Conservation (phyloP, 176 grass and related monocot species). For the Aegilops tauschii region DNA sequence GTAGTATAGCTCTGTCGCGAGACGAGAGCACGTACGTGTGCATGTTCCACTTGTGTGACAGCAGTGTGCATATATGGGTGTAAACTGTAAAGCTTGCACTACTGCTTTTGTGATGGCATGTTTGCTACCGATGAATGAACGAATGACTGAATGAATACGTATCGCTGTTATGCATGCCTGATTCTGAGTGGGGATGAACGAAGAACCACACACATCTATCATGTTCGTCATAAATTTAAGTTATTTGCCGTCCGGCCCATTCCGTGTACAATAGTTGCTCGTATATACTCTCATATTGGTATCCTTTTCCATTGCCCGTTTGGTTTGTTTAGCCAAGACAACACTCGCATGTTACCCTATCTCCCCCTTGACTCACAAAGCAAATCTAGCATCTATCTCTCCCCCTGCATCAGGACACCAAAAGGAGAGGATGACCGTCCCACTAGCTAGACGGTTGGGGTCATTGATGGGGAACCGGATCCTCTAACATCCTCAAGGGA, state of each 20-base stretch:
- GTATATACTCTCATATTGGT: no score
- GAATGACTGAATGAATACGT: neutral
- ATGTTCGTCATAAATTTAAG: neutral
- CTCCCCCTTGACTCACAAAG: no score
- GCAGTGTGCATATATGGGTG: neutral
- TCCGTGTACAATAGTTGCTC: no score
- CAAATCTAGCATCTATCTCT: no score
- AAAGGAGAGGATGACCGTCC: no score
- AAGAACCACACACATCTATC: neutral
- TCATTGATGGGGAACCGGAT: no score
- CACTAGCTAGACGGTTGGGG: no score
- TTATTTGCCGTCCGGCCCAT: neutral
- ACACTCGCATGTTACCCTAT: no score
- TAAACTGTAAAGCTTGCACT: slow-evolving; percentile 2
- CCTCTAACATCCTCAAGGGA: no score
- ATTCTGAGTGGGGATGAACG: neutral
- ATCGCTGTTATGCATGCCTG: neutral
- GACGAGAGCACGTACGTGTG: neutral
- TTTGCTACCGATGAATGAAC: neutral
- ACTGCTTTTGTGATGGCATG: neutral
- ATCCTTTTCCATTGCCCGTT: no score
- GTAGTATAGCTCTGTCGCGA: neutral
- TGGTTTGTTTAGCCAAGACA: no score
- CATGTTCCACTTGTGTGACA: slow-evolving; percentile 1
- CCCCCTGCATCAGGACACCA: no score